Percentiles rank a stretch among this genome's conserved stretches.
Conservation (phyloP, 2,329 filamentous ascomycete species). For the Fusarium burgessii region DNA sequence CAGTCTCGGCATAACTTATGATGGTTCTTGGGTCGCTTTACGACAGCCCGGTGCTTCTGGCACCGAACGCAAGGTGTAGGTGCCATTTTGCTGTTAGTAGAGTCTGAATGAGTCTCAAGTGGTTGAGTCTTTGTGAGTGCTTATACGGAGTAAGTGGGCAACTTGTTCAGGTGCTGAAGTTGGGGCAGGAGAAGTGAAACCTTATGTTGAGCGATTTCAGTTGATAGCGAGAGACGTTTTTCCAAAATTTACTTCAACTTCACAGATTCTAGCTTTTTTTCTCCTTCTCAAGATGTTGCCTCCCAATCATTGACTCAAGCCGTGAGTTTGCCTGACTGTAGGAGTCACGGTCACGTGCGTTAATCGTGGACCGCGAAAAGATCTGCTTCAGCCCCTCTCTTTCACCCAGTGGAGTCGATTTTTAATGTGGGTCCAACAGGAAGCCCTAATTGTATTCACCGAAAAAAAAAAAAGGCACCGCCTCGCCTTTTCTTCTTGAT, state of each 20-base stretch:
- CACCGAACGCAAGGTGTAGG: constrained; percentile 82
- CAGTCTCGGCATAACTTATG: constrained; percentile 92
- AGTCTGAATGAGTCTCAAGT: constrained; percentile 9
- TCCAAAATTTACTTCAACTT: neutral
- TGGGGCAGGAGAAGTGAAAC: neutral
- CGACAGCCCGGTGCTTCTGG: constrained; percentile 80
- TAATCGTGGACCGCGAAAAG: neutral
- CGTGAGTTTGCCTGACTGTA: constrained; percentile 20
- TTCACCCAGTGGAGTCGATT: constrained; percentile 8
- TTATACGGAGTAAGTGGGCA: neutral
- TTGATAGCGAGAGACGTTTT: neutral
- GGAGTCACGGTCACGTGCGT: constrained; percentile 38
- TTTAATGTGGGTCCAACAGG: constrained; percentile 34
- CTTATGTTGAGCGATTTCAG: neutral
- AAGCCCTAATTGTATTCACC: constrained; percentile 56
- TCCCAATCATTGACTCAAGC: constrained; percentile 23
- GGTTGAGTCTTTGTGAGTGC: neutral
- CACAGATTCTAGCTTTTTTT: constrained; percentile 19
- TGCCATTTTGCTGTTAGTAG: constrained; percentile 68
- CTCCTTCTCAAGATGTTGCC: neutral
- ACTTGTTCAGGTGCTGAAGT: neutral
- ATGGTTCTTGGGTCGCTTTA: constrained; percentile 94
- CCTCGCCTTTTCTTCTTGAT: constrained; percentile 44
- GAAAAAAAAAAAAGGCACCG: constrained; percentile 40
- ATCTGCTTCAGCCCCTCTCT: constrained; percentile 15